These are phyloP conservation scores for Saxophila tyrrhenica DNA, from an alignment of 495 filamentous ascomycete species.

Conservation along the genomic window DNA sequence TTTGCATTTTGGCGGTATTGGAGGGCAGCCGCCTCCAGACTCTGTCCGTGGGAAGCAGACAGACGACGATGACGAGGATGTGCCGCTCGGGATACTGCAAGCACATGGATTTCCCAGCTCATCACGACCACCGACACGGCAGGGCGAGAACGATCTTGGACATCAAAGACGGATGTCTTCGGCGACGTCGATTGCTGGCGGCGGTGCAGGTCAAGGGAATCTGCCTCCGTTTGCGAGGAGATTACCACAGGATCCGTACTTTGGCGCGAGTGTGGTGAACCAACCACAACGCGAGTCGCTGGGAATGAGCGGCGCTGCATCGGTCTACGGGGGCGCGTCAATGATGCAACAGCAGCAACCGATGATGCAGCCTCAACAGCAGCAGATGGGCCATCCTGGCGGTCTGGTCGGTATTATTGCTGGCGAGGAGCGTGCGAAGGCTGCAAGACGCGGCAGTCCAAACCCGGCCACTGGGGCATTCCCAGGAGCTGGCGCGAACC, in stretches of 20 bases:
- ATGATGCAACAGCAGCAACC: constrained; percentile 9
- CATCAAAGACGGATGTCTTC: constrained; percentile 33
- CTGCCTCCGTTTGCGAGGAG: constrained; percentile 79
- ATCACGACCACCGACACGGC: constrained; percentile 63
- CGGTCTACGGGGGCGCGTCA: constrained; percentile 39
- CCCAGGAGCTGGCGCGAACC: background rate
- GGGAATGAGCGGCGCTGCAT: constrained; percentile 53
- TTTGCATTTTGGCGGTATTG: constrained; percentile 12
- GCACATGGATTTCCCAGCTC: constrained; percentile 88
- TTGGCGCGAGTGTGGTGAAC: constrained; percentile 70
- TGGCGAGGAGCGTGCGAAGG: constrained; percentile 64
- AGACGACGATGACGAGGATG: constrained; percentile 37
- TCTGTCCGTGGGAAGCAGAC: constrained; percentile 19
- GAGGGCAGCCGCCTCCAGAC: constrained; percentile 8
- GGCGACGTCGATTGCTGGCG: constrained; percentile 30
- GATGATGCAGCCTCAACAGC: constrained; percentile 20
- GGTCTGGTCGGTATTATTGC: constrained; percentile 90
- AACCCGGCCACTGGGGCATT: constrained; percentile 34
- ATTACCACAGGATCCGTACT: constrained; percentile 81
- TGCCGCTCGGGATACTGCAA: constrained; percentile 73
- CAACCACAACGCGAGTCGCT: constrained; percentile 65
- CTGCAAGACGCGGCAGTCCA: constrained; percentile 68
- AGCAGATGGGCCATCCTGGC: constrained; percentile 37
- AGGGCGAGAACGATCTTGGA: constrained; percentile 46
- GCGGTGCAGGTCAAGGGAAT: constrained; percentile 33